These are phyloP conservation scores for Leishmania braziliensis DNA, from an alignment of 208 protist species.

Conservation along the genomic window DNA sequence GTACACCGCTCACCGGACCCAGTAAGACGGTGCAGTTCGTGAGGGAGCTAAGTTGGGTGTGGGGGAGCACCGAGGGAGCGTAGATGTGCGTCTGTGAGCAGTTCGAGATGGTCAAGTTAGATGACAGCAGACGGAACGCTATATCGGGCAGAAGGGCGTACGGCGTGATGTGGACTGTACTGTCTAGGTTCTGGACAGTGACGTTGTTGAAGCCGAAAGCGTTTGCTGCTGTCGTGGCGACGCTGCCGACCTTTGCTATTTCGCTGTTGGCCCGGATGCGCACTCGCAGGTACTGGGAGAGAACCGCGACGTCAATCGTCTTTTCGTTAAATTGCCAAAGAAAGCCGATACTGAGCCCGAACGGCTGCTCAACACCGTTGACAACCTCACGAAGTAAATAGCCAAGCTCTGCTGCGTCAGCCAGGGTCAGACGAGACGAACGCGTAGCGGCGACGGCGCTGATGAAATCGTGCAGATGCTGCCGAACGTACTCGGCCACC, in stretches of 20 bases:
- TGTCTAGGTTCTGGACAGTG: conserved; percentile 42
- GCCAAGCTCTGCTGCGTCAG: conserved; percentile 80
- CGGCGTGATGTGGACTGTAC: conserved; percentile 66
- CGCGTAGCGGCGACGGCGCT: conserved; percentile 71
- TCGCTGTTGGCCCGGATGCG: conserved; percentile 74
- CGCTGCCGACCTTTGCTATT: conserved; percentile 28
- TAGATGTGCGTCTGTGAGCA: conserved; percentile 80
- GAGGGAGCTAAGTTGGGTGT: conserved; percentile 79
- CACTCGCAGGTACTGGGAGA: conserved; percentile 90
- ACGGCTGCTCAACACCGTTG: conserved; percentile 84
- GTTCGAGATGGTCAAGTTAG: conserved; percentile 72
- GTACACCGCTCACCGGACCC: conserved; percentile 81
- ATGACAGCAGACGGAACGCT: conserved; percentile 46
- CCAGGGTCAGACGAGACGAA: conserved; percentile 64
- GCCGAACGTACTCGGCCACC: conserved; percentile 67
- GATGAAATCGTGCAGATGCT: conserved; percentile 90
- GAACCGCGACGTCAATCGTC: conserved; percentile 81
- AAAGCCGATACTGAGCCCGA: conserved; percentile 81
- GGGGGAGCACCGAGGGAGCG: conserved; percentile 76
- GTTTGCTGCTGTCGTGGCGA: conserved; percentile 12
- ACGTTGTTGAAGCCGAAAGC: conserved; percentile 70
- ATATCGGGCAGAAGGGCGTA: conserved; percentile 47
- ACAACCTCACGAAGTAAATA: conserved; percentile 86
- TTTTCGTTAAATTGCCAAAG: conserved; percentile 84
- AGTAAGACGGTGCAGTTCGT: conserved; percentile 89